phyloP scores from a whole-genome alignment of 2,329 filamentous ascomycete species.

The Pseudopyrenochaeta lycopersici region DNA sequence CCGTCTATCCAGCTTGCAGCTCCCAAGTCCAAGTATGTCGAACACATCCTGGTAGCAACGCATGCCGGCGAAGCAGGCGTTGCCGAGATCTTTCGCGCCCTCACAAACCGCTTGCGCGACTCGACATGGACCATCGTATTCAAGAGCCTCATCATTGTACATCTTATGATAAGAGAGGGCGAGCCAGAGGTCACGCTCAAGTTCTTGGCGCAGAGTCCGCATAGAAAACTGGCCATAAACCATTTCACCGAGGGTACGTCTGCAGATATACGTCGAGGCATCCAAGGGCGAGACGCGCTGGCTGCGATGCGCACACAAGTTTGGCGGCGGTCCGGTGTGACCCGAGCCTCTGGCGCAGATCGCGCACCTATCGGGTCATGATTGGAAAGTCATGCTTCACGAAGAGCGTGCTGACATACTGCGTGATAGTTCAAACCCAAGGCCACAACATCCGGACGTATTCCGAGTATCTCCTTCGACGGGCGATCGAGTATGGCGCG shows the following conservation, averaged over 20 bases:
- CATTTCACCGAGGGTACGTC: constrained; percentile 87
- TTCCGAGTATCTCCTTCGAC: constrained; percentile 82
- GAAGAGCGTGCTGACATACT: constrained; percentile 47
- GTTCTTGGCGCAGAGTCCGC: constrained; percentile 81
- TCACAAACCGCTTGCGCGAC: constrained; percentile 88
- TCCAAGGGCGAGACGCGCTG: neutral
- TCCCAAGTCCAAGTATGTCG: constrained; percentile 99
- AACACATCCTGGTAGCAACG: constrained; percentile 94
- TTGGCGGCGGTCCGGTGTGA: constrained; percentile 1
- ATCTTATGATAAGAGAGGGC: constrained; percentile 97
- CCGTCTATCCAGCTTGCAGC: constrained; percentile 75
- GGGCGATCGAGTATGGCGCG: constrained; percentile 82
- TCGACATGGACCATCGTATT: constrained; percentile 99
- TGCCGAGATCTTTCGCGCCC: constrained; percentile 90
- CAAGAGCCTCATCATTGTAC: constrained; percentile 94
- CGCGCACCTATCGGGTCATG: neutral
- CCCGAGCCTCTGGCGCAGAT: constrained; percentile 2
- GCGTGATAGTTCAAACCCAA: constrained; percentile 85
- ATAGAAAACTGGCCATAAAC: constrained; percentile 82
- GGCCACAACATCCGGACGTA: constrained; percentile 95
- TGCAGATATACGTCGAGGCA: neutral
- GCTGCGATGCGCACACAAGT: constrained; percentile 4
- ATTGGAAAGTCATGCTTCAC: neutral
- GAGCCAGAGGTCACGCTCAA: constrained; percentile 86
- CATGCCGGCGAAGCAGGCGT: constrained; percentile 94